phyloP scores from a whole-genome alignment of 768 basidiomycete genomes.

The Kwoniella shandongensis region DNA sequence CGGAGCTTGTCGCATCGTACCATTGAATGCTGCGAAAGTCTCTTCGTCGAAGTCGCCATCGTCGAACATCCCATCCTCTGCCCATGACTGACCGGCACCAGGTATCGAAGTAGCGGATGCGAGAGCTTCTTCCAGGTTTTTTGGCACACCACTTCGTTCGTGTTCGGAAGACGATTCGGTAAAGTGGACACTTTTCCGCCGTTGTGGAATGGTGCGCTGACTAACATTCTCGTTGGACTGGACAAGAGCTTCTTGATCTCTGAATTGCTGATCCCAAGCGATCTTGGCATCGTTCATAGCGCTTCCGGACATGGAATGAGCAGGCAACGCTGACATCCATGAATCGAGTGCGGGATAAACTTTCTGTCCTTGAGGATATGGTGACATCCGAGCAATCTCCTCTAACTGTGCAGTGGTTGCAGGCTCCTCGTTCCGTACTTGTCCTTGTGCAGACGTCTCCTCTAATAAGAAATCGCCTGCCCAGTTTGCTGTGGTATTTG shows the following conservation, averaged over 20 bases:
- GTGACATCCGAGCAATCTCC: neutral
- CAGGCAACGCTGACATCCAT: neutral
- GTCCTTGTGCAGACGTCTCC: neutral
- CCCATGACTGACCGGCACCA: conserved; percentile 27
- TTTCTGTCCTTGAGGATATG: conserved; percentile 10
- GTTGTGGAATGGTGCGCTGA: neutral
- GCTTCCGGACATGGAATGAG: neutral
- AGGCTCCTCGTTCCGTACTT: neutral
- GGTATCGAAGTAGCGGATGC: conserved; percentile 23
- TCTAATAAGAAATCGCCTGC: conserved; percentile 22
- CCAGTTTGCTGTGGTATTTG: conserved; percentile 17
- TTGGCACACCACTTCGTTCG: conserved; percentile 28
- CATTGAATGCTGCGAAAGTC: conserved; percentile 41
- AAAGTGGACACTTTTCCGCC: conserved; percentile 42
- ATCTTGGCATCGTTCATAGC: neutral
- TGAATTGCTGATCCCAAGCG: conserved; percentile 7
- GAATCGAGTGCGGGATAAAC: neutral
- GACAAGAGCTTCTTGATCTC: conserved; percentile 37
- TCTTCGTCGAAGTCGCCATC: conserved; percentile 36
- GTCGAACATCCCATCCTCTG: conserved; percentile 26
- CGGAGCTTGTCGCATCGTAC: conserved; percentile 14
- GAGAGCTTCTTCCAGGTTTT: conserved; percentile 36
- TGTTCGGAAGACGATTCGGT: neutral
- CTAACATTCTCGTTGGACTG: conserved; percentile 11
- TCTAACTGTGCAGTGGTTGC: neutral